A percentile compares a stretch with the other conserved stretches of the same genome.
Conservation (phyloP, 2,329 filamentous ascomycete species). For the Neonectria punicea region DNA sequence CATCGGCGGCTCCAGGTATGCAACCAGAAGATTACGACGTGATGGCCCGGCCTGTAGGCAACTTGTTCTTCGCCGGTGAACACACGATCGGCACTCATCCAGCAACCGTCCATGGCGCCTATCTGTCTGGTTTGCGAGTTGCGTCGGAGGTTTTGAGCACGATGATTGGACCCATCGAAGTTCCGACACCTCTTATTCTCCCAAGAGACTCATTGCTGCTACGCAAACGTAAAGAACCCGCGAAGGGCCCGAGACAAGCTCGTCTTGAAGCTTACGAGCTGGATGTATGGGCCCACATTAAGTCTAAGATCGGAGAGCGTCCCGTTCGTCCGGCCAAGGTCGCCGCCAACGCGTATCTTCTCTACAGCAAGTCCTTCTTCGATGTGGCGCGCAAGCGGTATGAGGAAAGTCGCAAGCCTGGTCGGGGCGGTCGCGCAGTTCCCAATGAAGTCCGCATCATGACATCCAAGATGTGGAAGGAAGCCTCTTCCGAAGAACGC, state of each 20-base stretch:
- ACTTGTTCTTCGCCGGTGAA: slow-evolving; percentile 94
- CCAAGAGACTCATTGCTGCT: slow-evolving; percentile 65
- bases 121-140: slow-evolving; percentile 89
- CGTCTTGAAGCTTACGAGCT: slow-evolving; percentile 67
- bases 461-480: slow-evolving; percentile 91
- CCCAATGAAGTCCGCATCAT: slow-evolving; percentile 87
- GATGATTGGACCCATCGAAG: slow-evolving; percentile 82
- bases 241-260: slow-evolving; percentile 61
- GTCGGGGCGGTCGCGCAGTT: slow-evolving; percentile 69
- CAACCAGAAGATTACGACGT: slow-evolving; percentile 88
- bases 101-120: slow-evolving; percentile 96
- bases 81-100: slow-evolving; percentile 96
- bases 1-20: slow-evolving; percentile 87
- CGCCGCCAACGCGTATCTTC: slow-evolving; percentile 85
- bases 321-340: slow-evolving; percentile 78
- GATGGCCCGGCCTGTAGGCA: slow-evolving; percentile 87
- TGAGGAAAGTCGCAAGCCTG: slow-evolving; percentile 70
- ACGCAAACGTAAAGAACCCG: slow-evolving; percentile 65
- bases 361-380: slow-evolving; percentile 85
- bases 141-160: slow-evolving; percentile 86
- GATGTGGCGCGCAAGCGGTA: slow-evolving; percentile 70
- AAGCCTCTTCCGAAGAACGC: slow-evolving; percentile 74
- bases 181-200: slow-evolving; percentile 80
- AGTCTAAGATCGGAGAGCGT: slow-evolving; percentile 74
- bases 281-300: slow-evolving; percentile 63